Base-by-base conservation (phyloP, 2,329 filamentous ascomycete species). In the Alternaria hordeiaustralica region DNA sequence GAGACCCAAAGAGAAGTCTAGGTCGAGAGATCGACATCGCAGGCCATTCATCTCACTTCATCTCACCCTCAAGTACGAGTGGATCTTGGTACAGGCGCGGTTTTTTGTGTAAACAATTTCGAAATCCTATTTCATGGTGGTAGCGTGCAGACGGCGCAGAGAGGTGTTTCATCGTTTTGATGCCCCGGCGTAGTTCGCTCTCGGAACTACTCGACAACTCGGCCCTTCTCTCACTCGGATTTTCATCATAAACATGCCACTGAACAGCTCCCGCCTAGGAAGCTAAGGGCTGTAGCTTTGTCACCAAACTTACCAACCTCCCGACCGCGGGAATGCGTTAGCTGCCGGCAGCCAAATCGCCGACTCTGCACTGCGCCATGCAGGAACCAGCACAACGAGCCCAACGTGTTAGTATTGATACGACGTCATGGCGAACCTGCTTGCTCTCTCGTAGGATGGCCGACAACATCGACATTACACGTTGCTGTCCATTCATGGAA, bases 201-300 rank as follows among this genome's bases (percentile, higher is more conserved):
- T 55, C 43, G 49, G 25, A 63, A 44, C 21, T 58, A 44, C 33
- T 55, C 33, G 60, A 20, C 47, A 21, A 43, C 30, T 58, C 33
- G 30, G 25, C 43, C 49, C 55, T 59, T 54, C 23, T 51, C 26
- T 50, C 36, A 41, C 15, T 63, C 21, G 21, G 9, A 33, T 49
- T 23, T 9, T n/a, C 50, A 46, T 55, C 26, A 36, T 20, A 25
- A 51, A 44, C 61, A 41, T 28, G 18, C 45, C 51, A 47, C 45
- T 43, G 45, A 46, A 53, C 10, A 46, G 23, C 26, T 43, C 28
- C 18, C 45, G 44, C 44, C 20, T 41, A 44, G 43, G 28, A 30
- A 41, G 60, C 60, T 54, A 59, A 45, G 51, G 41, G n/a, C 53
- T 50, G 44, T 57, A 57, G 60, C 43, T 51, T 49, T 55, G 55